phyloP scores from a whole-genome alignment of 352 stramenopile genomes.

The Phytophthora boehmeriae region DNA sequence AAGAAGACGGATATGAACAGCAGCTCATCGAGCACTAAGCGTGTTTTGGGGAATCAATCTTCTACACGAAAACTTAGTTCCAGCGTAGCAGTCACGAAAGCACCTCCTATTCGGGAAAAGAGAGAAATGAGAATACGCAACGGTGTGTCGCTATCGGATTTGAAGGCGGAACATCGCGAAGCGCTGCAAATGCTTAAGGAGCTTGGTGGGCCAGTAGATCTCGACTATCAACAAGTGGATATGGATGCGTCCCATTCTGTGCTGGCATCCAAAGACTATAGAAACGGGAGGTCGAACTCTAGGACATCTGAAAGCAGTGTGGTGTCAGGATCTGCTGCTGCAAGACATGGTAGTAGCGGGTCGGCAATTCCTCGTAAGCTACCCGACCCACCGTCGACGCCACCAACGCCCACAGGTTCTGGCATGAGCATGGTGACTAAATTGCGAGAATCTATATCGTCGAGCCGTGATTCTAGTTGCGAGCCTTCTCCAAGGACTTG shows the following conservation, averaged over 20 bases:
- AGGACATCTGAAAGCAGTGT: slow-evolving; percentile 2
- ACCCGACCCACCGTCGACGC: background rate
- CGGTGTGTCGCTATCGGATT: slow-evolving; percentile 68
- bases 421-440: slow-evolving; percentile 57
- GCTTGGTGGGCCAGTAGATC: slow-evolving; percentile 64
- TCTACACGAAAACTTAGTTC: slow-evolving; percentile 10
- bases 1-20: slow-evolving; percentile 13
- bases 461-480: slow-evolving; percentile 27
- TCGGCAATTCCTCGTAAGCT: background rate
- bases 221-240: slow-evolving; percentile 36
- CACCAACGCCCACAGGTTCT: slow-evolving; percentile 18
- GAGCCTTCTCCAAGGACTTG: slow-evolving; percentile 16
- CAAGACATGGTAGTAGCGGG: slow-evolving; percentile 2
- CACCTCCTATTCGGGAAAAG: slow-evolving; percentile 9
- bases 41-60: slow-evolving; percentile 1
- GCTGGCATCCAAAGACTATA: background rate
- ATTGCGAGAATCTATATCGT: slow-evolving; percentile 54
- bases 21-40: slow-evolving; percentile 9
- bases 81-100: slow-evolving; percentile 3
- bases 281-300: background rate
- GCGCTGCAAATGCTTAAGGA: slow-evolving; percentile 77
- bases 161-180: slow-evolving; percentile 78
- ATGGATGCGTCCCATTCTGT: background rate
- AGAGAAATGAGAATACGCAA: slow-evolving; percentile 46
- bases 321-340: slow-evolving; percentile 1